These are phyloP conservation scores for Schizosaccharomyces osmophilus DNA, from an alignment of 805 yeast genomes.

Conservation along the genomic window DNA sequence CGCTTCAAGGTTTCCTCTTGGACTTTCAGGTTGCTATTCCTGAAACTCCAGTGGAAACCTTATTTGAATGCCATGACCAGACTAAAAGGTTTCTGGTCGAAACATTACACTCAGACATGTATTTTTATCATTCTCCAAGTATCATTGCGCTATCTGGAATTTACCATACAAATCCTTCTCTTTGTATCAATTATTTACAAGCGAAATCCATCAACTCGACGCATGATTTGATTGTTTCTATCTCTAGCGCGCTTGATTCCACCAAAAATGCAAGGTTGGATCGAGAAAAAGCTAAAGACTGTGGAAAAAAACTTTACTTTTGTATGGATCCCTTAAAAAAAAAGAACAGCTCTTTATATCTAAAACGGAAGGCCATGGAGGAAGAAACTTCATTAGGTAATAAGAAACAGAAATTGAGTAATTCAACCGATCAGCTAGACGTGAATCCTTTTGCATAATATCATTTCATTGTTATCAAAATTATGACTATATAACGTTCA, in stretches of 20 bases:
- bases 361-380: conserved; percentile 5
- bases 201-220: conserved; percentile 39
- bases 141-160: conserved; percentile 74
- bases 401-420: background rate
- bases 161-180: background rate
- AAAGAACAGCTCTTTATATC: conserved; percentile 2
- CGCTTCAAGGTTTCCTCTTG: conserved; percentile 82
- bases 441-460: background rate
- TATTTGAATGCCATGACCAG: conserved; percentile 30
- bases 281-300: conserved; percentile 10
- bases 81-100: conserved; percentile 44
- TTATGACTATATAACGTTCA: too few species aligned
- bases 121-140: conserved; percentile 70
- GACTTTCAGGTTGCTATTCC: conserved; percentile 51
- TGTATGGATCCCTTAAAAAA: conserved; percentile 12
- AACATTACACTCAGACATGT: conserved; percentile 50
- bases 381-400: background rate
- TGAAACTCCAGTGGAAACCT: conserved; percentile 14
- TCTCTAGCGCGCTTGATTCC: conserved; percentile 25
- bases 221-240: conserved; percentile 39
- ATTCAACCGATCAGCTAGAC: background rate
- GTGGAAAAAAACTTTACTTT: conserved; percentile 15
- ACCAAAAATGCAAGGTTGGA: conserved; percentile 9
- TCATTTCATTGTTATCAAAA: too few species aligned
- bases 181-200: conserved; percentile 13